Evolutionary conservation across 2,329 filamentous ascomycete genomes (phyloP), one percentile per base, ranked within the genome.

Genomic region (Fusarium marasasianum): DNA sequence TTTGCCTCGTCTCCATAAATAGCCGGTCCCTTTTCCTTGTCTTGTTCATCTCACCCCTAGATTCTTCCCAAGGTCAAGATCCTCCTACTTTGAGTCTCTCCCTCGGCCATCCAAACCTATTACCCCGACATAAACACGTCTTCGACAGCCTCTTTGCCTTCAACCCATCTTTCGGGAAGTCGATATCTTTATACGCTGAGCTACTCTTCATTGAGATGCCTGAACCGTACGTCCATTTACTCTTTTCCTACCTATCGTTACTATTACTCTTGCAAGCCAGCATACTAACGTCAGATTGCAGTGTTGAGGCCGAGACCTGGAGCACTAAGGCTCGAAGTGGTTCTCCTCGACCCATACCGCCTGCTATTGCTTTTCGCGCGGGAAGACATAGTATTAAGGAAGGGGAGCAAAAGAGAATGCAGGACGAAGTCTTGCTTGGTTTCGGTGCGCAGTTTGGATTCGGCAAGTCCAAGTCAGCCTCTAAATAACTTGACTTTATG

Each of bases 401-500:
- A 15, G 13, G 13, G 13, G 18, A 48, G 6, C 4, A 22, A 29
- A 22, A 29, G 8, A 48, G 1, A 15, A 15, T 4, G 4, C 44
- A 48, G 18, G 18, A 48, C 9, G 26, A 8, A 29, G 20, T 22
- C 4, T 29, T 48, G 20, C 14, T 48, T 7, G 45, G 45, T 26
- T 22, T 48, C 6, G 45, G 45, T 7, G 45, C 45, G 15, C 45
- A 48, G 20, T 48, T 48, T 29, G 9, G 45, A 29, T 22, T 13
- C 8, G 8, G 13, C 45, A 29, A 29, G 6, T 15, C 45, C 26
- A 47, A 29, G 24, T 18, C 8, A 22, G 45, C 26, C 2, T 47
- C 18, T 0, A 24, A 4, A 22, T 47, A 10, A 29, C 8, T 20
- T 20, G 4, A 3, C 8, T 20, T 3, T 22, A 15, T 29, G 4